phyloP scores from a whole-genome alignment of 164 flowering plant genomes.

The Berberis thunbergii region DNA sequence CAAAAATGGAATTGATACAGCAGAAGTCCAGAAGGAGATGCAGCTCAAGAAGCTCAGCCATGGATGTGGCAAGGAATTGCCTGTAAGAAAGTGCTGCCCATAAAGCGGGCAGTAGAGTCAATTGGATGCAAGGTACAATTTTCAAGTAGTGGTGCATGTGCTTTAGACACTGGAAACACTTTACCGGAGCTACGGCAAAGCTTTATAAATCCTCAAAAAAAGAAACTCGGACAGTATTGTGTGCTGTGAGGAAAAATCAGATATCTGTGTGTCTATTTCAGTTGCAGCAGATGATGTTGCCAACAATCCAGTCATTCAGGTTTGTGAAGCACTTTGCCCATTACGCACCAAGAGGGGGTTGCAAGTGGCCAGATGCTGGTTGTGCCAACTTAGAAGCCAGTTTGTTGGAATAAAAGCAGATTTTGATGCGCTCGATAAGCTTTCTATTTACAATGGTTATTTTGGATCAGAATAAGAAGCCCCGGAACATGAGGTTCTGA shows the following conservation, averaged over 20 bases:
- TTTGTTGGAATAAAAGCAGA: conserved; percentile 81
- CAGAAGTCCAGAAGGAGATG: conserved; percentile 60
- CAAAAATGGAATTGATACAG: conserved; percentile 45
- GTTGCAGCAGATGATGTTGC: conserved; percentile 24
- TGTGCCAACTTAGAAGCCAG: conserved; percentile 93
- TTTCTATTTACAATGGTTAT: conserved; percentile 74
- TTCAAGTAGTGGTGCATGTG: conserved; percentile 51
- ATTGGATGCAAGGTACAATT: conserved; percentile 82
- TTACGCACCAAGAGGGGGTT: conserved; percentile 71
- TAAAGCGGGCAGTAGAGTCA: conserved; percentile 80
- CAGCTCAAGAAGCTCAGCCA: conserved; percentile 52
- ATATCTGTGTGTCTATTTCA: conserved; percentile 59
- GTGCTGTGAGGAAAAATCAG: conserved; percentile 41
- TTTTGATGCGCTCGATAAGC: conserved; percentile 89
- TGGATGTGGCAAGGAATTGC: conserved; percentile 55
- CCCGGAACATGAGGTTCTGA: neutral
- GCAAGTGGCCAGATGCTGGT: conserved; percentile 91
- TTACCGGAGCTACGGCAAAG: conserved; percentile 27
- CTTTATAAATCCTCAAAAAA: conserved; percentile 15
- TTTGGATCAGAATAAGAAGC: conserved; percentile 34
- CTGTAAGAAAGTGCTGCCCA: conserved; percentile 68
- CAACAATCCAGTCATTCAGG: conserved; percentile 29
- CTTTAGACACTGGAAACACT: conserved; percentile 47
- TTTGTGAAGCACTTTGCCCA: conserved; percentile 76
- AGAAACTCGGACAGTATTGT: conserved; percentile 22